Conservation (phyloP, 768 basidiomycete species). For the Dictyophora rubrovolvata region DNA sequence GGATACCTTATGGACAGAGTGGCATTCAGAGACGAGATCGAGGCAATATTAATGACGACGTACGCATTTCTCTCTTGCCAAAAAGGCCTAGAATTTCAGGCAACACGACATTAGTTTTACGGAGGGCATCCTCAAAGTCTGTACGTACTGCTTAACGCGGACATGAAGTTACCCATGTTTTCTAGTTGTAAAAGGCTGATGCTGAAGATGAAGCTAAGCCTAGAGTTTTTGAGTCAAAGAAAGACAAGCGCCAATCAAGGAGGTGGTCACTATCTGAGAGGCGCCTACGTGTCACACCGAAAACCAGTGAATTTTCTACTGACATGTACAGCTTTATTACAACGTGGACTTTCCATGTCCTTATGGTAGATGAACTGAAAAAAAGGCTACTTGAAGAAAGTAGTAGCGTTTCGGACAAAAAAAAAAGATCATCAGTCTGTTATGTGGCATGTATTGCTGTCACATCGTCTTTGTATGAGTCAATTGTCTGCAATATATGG, state of each 20-base stretch:
- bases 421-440: too few relatives aligned
- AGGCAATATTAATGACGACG: constrained; percentile 31
- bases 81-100: constrained; percentile 62
- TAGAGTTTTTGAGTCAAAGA: not conserved
- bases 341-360: too few relatives aligned
- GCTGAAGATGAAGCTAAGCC: not conserved
- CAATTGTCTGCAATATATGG: too few relatives aligned
- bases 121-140: not conserved
- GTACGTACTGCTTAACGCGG: not conserved
- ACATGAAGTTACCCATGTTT: not conserved
- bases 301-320: not conserved
- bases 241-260: not conserved
- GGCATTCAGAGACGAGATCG: constrained; percentile 14
- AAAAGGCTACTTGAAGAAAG: too few relatives aligned
- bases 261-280: not conserved
- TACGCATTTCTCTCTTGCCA: constrained; percentile 99
- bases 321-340: too few relatives aligned
- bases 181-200: not conserved
- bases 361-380: too few relatives aligned
- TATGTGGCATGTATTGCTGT: too few relatives aligned
- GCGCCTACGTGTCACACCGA: not conserved
- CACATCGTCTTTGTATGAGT: too few relatives aligned
- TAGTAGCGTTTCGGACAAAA: too few relatives aligned
- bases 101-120: constrained; percentile 19
- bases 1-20: constrained; percentile 68